Evolutionary conservation across 768 basidiomycete genomes (phyloP).

Genomic region (Coprinellus micaceus): DNA sequence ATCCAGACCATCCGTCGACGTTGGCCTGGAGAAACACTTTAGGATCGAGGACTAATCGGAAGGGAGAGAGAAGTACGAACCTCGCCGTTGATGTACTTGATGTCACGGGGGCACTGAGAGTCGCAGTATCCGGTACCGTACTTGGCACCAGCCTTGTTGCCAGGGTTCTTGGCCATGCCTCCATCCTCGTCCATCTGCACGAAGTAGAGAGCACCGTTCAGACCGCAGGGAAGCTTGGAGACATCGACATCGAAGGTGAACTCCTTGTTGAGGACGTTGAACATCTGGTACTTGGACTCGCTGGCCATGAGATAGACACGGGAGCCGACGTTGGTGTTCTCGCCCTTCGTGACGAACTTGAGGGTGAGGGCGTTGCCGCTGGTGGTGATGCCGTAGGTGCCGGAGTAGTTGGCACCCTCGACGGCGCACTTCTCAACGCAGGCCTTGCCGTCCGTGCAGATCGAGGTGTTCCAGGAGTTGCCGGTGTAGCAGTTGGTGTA

Average conservation of each 20-base stretch:
- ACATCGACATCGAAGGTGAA: constrained; percentile 62
- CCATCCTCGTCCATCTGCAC: too few relatives aligned
- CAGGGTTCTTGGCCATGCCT: constrained; percentile 40
- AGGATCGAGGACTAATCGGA: neutral
- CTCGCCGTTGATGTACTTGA: constrained; percentile 58
- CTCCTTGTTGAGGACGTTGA: constrained; percentile 54
- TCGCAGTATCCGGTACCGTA: constrained; percentile 37
- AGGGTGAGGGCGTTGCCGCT: constrained; percentile 44
- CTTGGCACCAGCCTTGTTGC: constrained; percentile 54
- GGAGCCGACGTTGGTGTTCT: constrained; percentile 38
- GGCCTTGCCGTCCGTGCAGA: constrained; percentile 47
- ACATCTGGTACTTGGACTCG: too few relatives aligned
- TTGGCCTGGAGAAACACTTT: constrained; percentile 36
- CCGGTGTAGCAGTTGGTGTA: constrained; percentile 52
- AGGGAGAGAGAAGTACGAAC: constrained; percentile 25
- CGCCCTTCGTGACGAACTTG: constrained; percentile 42
- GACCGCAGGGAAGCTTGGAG: constrained; percentile 49
- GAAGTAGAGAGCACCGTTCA: constrained; percentile 58
- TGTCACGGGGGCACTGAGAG: constrained; percentile 52
- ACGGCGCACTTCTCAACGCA: constrained; percentile 43
- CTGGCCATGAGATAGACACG: constrained; percentile 50
- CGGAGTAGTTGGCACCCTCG: constrained; percentile 46
- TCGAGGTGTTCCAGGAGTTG: constrained; percentile 48
- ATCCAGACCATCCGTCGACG: constrained; percentile 36
- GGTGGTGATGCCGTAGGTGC: constrained; percentile 52